Conservation (phyloP, 2,329 filamentous ascomycete species). For the Penicillium glabrum region DNA sequence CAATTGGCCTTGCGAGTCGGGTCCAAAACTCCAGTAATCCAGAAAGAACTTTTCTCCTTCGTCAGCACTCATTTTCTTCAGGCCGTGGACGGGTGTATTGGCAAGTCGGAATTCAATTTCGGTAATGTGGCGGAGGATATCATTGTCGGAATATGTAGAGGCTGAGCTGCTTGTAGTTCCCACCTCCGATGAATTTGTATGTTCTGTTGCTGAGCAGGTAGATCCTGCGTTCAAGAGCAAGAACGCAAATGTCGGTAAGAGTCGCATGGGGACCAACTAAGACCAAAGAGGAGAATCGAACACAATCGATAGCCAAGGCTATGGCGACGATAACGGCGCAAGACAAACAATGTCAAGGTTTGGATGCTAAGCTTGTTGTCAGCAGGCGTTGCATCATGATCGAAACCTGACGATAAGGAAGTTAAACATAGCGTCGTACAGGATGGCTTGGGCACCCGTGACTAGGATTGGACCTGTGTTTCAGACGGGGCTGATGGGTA, state of each 20-base stretch:
- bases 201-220: background rate
- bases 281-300: background rate
- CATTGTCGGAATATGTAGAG: background rate
- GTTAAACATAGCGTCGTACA: background rate
- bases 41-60: conserved; percentile 51
- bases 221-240: background rate
- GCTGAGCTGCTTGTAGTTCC: background rate
- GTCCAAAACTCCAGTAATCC: conserved; percentile 45
- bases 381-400: background rate
- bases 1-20: conserved; percentile 13
- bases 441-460: background rate
- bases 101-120: conserved; percentile 32
- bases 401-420: background rate
- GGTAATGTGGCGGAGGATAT: conserved; percentile 23
- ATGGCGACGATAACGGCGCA: background rate
- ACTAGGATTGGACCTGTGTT: background rate
- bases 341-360: background rate
- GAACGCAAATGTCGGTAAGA: background rate
- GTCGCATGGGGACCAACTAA: background rate
- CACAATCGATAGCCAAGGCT: background rate
- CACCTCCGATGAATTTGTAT: background rate
- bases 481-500: background rate
- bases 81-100: conserved; percentile 25
- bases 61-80: conserved; percentile 48
- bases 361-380: background rate